phyloP scores from a whole-genome alignment of 345 rosid genomes.

The Citrus australasica region DNA sequence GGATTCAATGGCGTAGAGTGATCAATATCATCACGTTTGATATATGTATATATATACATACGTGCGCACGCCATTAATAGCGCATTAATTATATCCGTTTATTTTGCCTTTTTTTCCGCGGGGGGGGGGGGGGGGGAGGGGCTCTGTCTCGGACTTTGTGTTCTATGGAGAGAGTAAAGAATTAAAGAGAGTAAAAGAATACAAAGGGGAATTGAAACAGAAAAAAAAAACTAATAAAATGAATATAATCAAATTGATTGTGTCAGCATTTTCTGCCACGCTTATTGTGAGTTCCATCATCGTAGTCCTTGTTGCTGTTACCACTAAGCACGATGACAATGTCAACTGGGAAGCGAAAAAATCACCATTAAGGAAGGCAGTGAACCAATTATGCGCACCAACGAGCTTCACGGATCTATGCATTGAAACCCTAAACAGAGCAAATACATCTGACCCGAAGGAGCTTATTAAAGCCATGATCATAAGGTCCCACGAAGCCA shows the following conservation, averaged over 20 bases:
- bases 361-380: constrained; percentile 36
- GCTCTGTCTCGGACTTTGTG: background rate
- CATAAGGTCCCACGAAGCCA: constrained; percentile 34
- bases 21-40: too few species aligned
- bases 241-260: constrained; percentile 26
- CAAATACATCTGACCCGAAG: constrained; percentile 44
- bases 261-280: constrained; percentile 39
- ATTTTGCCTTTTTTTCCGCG: too few species aligned
- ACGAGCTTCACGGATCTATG: constrained; percentile 55
- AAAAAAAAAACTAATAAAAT: background rate
- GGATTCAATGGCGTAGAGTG: too few species aligned
- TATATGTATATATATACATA: too few species aligned
- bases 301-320: constrained; percentile 30
- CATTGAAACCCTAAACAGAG: constrained; percentile 39
- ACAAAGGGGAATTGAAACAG: background rate
- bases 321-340: background rate
- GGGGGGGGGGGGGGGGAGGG: too few species aligned
- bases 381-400: constrained; percentile 36
- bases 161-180: background rate
- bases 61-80: too few species aligned
- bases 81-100: too few species aligned
- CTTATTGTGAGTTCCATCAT: constrained; percentile 46
- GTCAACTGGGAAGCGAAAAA: constrained; percentile 1
- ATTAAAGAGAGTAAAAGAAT: background rate
- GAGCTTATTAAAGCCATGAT: constrained; percentile 47